A percentile compares a stretch with the other conserved stretches of the same genome.
Conservation (phyloP, 2,329 filamentous ascomycete species). For the Dactylellina haptotyla region DNA sequence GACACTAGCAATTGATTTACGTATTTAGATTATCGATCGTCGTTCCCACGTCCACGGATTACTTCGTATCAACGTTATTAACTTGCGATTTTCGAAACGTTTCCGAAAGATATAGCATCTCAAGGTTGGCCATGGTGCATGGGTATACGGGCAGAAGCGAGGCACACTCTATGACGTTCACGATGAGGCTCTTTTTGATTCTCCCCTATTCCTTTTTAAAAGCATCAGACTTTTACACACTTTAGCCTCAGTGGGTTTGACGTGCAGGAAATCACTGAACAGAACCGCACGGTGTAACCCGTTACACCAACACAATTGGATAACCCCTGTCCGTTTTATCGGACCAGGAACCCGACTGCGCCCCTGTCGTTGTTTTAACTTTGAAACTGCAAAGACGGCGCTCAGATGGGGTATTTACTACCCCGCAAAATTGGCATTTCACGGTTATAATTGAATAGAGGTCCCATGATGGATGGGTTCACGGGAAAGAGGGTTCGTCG, state of each 20-base stretch:
- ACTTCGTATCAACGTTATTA: too few species aligned
- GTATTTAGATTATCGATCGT: conserved; percentile 6
- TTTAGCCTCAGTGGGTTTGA: too few species aligned
- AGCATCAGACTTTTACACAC: too few species aligned
- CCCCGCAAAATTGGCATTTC: conserved; percentile 47
- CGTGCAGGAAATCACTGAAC: background rate
- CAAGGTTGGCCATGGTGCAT: too few species aligned
- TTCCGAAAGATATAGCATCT: too few species aligned
- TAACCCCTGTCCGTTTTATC: conserved; percentile 11
- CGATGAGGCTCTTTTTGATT: background rate
- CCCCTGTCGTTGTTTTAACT: conserved; percentile 38
- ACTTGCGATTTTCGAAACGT: too few species aligned
- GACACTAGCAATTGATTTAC: conserved; percentile 7
- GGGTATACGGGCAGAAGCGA: too few species aligned
- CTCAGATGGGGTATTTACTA: conserved; percentile 11
- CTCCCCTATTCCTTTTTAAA: too few species aligned
- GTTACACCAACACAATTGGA: conserved; percentile 7
- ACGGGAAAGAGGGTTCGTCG: too few species aligned
- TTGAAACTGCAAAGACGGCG: conserved; percentile 33
- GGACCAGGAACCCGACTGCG: conserved; percentile 38
- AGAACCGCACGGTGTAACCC: background rate
- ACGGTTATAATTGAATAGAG: background rate
- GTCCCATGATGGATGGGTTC: background rate
- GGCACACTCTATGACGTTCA: background rate
- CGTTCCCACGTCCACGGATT: conserved; percentile 9